Base-by-base conservation (phyloP, 1,139 yeast species). In the Hyphopichia khmerensis region DNA sequence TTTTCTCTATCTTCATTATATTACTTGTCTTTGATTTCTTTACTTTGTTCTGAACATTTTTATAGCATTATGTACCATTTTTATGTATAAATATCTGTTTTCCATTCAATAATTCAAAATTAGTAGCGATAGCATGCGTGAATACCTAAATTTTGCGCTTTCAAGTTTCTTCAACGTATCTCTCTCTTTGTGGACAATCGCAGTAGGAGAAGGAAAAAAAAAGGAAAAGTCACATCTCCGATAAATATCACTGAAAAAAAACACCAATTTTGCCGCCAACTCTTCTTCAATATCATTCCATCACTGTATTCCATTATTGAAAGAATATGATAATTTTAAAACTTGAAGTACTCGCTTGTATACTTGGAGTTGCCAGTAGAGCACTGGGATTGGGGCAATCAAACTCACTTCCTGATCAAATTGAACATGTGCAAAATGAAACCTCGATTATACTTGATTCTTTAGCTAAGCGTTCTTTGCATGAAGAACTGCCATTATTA, bases 401-500 rank as follows among this genome's bases (percentile, higher is more conserved):
- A 10, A 11, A 27, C 13, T 10, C 13, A n/a, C 23, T 16, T 33
- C 24, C n/a, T 13, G 36, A 33, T n/a, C 36, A 19, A 19, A 11
- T 21, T n/a, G 36, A 33, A 21, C 36, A 19, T n/a, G 11, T 14
- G 10, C 36, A 19, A 19, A 33, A 33, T 33, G 8, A 23, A 13
- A 19, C 26, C 11, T 4, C 4, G 3, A 13, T 3, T 19, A n/a
- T 10, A 2, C n/a, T 19, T n/a, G 17, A 33, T 18, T 9, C n/a
- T 26, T 7, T 26, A 3, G 29, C 4, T 3, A 67, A 67, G 47
- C 51, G 74, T 45, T 69, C 70, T 2, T 57, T 52, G 39, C 74
- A 69, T 40, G 72, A 65, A 36, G 73, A 68, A 47, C 46, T 56
- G 16, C 69, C 72, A 3, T 48, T 65, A 33, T 59, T 65, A 43